These are phyloP conservation scores for Sonneratia alba DNA, from an alignment of 345 rosid genomes.

Conservation along the genomic window DNA sequence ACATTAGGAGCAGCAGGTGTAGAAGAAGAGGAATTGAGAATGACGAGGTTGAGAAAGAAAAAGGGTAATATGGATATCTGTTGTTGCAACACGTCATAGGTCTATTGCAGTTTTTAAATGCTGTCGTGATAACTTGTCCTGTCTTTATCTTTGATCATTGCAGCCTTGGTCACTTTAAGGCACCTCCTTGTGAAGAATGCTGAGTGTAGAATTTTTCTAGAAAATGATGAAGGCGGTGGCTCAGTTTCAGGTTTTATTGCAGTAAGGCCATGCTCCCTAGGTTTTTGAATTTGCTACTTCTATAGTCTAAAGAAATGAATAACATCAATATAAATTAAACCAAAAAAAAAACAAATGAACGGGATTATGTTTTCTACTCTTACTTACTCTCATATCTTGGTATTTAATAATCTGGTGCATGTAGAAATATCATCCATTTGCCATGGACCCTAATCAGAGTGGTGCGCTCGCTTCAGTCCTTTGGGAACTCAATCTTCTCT, in stretches of 20 bases:
- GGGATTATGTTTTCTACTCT: not conserved
- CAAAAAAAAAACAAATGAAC: not conserved
- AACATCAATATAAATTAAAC: too few relatives aligned
- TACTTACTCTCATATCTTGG: not conserved
- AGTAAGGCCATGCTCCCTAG: conserved; percentile 29
- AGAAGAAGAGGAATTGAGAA: too few relatives aligned
- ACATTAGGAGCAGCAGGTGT: too few relatives aligned
- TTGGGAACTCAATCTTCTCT: conserved; percentile 78
- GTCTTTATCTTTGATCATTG: conserved; percentile 6
- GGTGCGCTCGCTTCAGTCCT: conserved; percentile 92
- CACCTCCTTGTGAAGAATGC: conserved; percentile 73
- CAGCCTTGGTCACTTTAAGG: conserved; percentile 79
- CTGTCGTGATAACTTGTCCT: not conserved
- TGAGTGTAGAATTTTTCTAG: conserved; percentile 81
- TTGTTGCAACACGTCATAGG: not conserved
- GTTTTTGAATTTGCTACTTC: not conserved
- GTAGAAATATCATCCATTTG: conserved; percentile 85
- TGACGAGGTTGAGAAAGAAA: too few relatives aligned
- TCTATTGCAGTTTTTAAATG: not conserved
- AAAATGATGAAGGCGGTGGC: conserved; percentile 97
- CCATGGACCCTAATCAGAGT: conserved; percentile 71
- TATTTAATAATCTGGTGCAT: conserved; percentile 18
- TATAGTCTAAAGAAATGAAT: too few relatives aligned
- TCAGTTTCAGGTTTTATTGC: conserved; percentile 79
- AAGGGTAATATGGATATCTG: conserved; percentile 31